Evolutionary conservation across 106 monocot genomes (phyloP).

Genomic region (Allium fistulosum): DNA sequence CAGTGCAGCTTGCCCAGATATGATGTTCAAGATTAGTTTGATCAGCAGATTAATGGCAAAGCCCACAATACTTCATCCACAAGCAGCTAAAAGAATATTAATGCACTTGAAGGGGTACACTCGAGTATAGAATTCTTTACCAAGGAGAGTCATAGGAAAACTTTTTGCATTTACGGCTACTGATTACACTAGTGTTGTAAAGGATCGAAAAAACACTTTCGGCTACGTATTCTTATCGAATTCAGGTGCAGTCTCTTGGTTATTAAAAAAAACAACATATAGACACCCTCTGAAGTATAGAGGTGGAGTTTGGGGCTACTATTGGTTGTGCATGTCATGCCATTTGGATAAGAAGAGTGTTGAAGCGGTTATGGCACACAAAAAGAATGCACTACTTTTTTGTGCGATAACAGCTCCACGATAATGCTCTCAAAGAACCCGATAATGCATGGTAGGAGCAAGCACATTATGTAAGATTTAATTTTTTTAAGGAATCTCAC

Average conservation of each 20-base stretch:
- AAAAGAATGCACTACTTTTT: background rate
- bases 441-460: background rate
- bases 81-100: slow-evolving; percentile 3
- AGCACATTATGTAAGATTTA: slow-evolving; percentile 1
- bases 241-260: background rate
- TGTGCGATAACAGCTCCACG: background rate
- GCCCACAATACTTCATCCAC: background rate
- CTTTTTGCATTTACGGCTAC: background rate
- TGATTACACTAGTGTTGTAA: background rate
- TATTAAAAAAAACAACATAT: background rate
- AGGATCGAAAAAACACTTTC: background rate
- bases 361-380: background rate
- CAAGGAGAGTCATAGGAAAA: background rate
- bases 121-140: background rate
- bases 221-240: background rate
- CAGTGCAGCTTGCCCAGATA: background rate
- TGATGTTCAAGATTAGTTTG: background rate
- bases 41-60: background rate
- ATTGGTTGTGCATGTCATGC: background rate
- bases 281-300: background rate
- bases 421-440: background rate
- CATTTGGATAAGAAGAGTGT: background rate
- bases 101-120: background rate
- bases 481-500: background rate
- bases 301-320: background rate